Evolutionary conservation across 2,329 filamentous ascomycete species (phyloP), one percentile per base, ranked within the genome.

Genomic region (Aspergillus awamori): DNA sequence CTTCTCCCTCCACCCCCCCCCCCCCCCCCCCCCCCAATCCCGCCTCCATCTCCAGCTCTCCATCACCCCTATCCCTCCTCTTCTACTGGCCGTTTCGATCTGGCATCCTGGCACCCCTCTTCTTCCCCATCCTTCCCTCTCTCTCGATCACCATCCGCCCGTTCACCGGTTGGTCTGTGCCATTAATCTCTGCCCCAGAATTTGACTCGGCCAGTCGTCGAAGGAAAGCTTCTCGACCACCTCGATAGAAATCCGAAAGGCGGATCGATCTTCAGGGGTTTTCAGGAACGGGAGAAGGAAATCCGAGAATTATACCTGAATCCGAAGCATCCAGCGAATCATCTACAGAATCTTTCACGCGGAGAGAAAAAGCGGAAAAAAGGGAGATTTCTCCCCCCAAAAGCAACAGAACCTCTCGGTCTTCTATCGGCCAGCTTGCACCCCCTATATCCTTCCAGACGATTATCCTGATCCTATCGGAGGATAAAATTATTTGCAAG

Each of bases 181-280:
- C 43, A 54, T 55, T 49, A 10, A 56, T 51, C 52, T 33, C 53
- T 48, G 36, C 52, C 36, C 52, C 58, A 51, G 43, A 43, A 49
- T 45, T 60, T 57, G 53, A 47, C 33, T 8, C 28, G 20, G 6
- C 39, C 26, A 39, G 24, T 33, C 39, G 11, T 30, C 39, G 17
- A 45, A n/a, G 28, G 8, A 6, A 13, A 20, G 53, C 26, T 13
- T 10, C 45, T 20, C 26, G 8, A 43, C 26, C 10, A 13, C n/a
- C 20, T 13, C 36, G 22, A 47, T 8, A 20, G 4, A 7, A 36
- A 10, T 15, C 22, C 7, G 26, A 30, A 47, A 20, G 11, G 22
- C 26, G 24, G 24, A 56, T 41, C 17, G 26, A 51, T 17, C 26
- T 28, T 28, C 26, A 17, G 28, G 26, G 24, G 47, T 3, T 33